Evolutionary conservation across 345 rosid species (phyloP), one percentile per base, ranked within the genome.

Genomic region (Hibiscus mutabilis): DNA sequence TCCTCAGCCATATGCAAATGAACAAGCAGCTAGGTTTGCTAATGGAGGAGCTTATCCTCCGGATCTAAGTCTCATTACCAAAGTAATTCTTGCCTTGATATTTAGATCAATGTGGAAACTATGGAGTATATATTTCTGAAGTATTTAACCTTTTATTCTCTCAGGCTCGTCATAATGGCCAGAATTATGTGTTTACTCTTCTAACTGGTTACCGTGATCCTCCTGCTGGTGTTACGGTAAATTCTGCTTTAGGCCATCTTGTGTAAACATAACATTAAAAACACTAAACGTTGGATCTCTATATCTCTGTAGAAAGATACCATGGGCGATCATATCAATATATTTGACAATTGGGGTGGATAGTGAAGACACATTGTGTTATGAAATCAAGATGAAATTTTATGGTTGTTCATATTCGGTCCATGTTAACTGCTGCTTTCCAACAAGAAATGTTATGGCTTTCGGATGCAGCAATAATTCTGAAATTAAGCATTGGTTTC

Each of bases 11-110:
- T 96, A 96, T 77, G 21, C 91, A 0, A 96, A 96, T 80, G 99
- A 96, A 78, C 77, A 79, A 79, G 99, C 99, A 16, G 99, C 99
- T 75, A 91, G 97, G 84, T 96, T 92, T 84, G 98, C 99, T 55
- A 96, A 96, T 88, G 99, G 99, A 77, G 99, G 99, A 77, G 99
- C 99, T 4, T 92, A 96, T 85, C 99, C 99, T 72, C 98, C 99
- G 62, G 99, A 96, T 89, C 82, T 96, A 56, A 96, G 99, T 89
- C 98, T 96, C 71, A 86, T 96, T 72, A 96, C 99, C 25, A 96
- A 96, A 87, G 98, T 96, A 79, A 86, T 78, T 70, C 62, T 69
- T 56, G 21, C 67, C 33, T 77, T 69, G 59, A 49, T 2, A 5
- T 57, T 74, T 77, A n/a, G 53, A 42, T 76, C 15, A 29, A 64